Base-by-base conservation (phyloP, 73 alveolate species). In the Paramecium primaurelia region DNA sequence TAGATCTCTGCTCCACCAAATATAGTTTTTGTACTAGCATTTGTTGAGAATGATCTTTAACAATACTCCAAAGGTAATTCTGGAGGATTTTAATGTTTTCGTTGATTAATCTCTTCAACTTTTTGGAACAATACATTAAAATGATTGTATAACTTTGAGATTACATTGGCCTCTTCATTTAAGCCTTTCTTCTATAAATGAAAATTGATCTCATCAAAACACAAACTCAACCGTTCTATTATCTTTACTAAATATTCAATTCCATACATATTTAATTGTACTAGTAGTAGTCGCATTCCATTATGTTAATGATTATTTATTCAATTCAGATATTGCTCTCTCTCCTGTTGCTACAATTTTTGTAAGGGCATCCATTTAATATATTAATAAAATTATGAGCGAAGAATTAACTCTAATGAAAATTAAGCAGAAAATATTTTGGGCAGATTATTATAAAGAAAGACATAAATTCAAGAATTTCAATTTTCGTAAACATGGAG, bases 1-100 rank as follows among this genome's bases (percentile, higher is more conserved):
- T 26, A 4, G 28, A 80, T 36, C 38, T 80, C 91, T 20, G 91
- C 58, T 80, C 91, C 91, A 20, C 91, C 91, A 47, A 80, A 80
- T 28, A 80, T 45, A 1, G 91, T 45, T 47, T 80, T 80, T 11
- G 30, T 12, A 34, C 51, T 64, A 28, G 22, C 16, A 38, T 75
- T 75, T 4, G 60, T 75, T 20, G 58, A 75, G 4, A 38, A 75
- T 38, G 88, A 42, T 75, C 60, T 30, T 20, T 38, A 38, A 75
- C 88, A 75, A 75, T 75, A 75, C 10, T 75, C 88, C 25, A 75
- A 6, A 11, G 88, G 88, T 3, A 75, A 40, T 42, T 75, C 68
- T 36, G 88, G 88, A 0, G 68, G 69, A 75, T 75, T 75, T 10
- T 22, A 30, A 16, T 38, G 68, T 34, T 36, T 36, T 42, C 88